Base-by-base conservation (phyloP, 169 alveolate species). In the Perkinsus olseni region DNA sequence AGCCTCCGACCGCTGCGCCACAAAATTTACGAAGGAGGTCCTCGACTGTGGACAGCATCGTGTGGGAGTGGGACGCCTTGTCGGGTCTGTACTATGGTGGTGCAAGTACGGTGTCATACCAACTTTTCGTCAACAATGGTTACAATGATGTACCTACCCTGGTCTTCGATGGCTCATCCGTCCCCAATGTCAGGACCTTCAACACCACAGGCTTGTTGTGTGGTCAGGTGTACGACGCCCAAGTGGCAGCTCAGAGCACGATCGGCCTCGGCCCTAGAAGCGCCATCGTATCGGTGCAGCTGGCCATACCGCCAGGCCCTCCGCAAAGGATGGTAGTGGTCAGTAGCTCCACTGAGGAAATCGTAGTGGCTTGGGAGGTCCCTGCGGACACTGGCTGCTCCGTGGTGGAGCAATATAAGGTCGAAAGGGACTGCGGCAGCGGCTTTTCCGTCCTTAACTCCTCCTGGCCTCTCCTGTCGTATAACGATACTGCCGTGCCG, bases 311-410 rank as follows among this genome's bases (percentile, higher is more conserved):
- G 37, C 95, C 95, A 6, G 36, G 74, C 38, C n/a, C 40, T 20
- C 93, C 93, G 38, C 37, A 20, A 39, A 0, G 38, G 38, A 0
- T 91, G 74, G 39, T 38, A 1, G 36, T 91, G 39, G 74, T 51
- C n/a, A 39, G 39, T 28, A 39, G 74, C 17, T 8, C 36, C 39
- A 4, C 34, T 20, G 62, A 48, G 31, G 39, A 62, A 0, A 39
- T 39, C 31, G 31, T 10, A 34, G 91, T 91, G 92, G 95, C 95
- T 34, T 93, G 95, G 95, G 95, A 93, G 45, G 91, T 91, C 21
- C 95, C 95, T 0, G 91, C 74, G 51, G 93, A 93, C 51, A 93
- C 95, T 31, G 95, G 95, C 24, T 93, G 95, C 36, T 91, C 95
- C 8, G 74, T 74, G 94, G 45, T 93, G 74, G 93, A 93, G 94